phyloP scores from a whole-genome alignment of 2,329 filamentous ascomycete species.

The Blastomyces emzantsi region DNA sequence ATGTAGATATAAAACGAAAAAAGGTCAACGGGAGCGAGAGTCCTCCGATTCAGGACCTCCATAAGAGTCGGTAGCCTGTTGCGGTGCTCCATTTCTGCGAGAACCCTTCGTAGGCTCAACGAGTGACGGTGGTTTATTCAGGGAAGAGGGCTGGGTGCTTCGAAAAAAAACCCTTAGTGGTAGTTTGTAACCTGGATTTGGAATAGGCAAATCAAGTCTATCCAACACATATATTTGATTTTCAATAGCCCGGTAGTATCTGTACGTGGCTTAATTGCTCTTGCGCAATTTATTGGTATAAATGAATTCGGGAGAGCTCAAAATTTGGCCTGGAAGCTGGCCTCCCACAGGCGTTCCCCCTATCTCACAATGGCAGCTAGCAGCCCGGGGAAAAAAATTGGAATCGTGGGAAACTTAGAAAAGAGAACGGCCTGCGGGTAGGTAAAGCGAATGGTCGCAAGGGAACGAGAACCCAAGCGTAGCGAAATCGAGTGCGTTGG shows the following conservation, averaged over 20 bases:
- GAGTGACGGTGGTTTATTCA: neutral
- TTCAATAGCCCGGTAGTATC: neutral
- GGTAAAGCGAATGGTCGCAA: neutral
- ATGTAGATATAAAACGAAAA: constrained; percentile 99
- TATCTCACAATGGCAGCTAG: neutral
- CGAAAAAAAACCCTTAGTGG: neutral
- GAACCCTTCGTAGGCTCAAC: constrained; percentile 17
- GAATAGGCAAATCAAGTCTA: neutral
- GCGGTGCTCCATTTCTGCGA: constrained; percentile 44
- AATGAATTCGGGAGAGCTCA: neutral
- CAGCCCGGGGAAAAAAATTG: neutral
- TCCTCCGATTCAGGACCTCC: constrained; percentile 88
- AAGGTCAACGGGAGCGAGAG: constrained; percentile 88
- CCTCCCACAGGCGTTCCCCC: neutral
- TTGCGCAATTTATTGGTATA: neutral
- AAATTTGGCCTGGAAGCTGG: neutral
- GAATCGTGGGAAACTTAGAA: neutral
- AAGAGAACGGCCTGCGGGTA: neutral
- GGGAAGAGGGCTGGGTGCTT: neutral
- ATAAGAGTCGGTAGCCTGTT: constrained; percentile 90
- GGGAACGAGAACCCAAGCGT: neutral
- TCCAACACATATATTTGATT: neutral
- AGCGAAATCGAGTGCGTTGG: neutral
- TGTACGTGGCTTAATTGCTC: neutral
- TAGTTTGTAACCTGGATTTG: neutral